phyloP scores from a whole-genome alignment of 371 early-diverging fungal genomes.

The Rhizomucor pusillus region DNA sequence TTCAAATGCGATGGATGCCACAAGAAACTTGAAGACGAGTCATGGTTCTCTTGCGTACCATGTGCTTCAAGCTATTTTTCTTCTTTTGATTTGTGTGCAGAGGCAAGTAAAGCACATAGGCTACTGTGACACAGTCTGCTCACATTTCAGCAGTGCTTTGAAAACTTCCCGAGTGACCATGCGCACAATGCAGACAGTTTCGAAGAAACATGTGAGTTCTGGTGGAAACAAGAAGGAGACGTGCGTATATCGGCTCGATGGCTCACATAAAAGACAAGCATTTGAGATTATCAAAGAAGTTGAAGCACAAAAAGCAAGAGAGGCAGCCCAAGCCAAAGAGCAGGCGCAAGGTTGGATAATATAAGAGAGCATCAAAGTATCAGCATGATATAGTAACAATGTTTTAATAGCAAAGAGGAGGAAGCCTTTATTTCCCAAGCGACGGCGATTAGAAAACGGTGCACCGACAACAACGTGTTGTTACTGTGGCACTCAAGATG shows the following conservation, averaged over 20 bases:
- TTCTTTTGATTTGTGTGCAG: conserved; percentile 69
- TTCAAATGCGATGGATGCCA: conserved; percentile 73
- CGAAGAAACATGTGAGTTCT: conserved; percentile 54
- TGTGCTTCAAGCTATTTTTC: conserved; percentile 69
- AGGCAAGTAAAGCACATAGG: conserved; percentile 29
- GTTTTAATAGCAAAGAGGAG: conserved; percentile 27
- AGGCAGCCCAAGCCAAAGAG: conserved; percentile 39
- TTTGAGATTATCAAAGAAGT: conserved; percentile 42
- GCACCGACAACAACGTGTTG: conserved; percentile 31
- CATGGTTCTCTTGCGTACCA: conserved; percentile 69
- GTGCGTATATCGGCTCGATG: neutral
- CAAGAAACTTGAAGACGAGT: conserved; percentile 52
- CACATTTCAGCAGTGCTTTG: conserved; percentile 48
- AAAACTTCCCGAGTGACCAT: conserved; percentile 49
- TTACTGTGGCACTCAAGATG: conserved; percentile 44
- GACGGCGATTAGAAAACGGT: conserved; percentile 30
- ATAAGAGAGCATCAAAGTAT: neutral
- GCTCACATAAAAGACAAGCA: conserved; percentile 21
- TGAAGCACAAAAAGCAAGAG: conserved; percentile 53
- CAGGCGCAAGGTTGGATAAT: conserved; percentile 17
- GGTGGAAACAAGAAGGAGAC: neutral
- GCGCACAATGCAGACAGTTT: conserved; percentile 59
- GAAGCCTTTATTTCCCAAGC: conserved; percentile 33
- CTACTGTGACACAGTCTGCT: neutral
- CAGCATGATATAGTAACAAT: neutral